Percentiles rank a stretch among this genome's conserved stretches.
phyloP scores from a whole-genome alignment of 2,329 filamentous ascomycete species.

The Bisporella sp. region DNA sequence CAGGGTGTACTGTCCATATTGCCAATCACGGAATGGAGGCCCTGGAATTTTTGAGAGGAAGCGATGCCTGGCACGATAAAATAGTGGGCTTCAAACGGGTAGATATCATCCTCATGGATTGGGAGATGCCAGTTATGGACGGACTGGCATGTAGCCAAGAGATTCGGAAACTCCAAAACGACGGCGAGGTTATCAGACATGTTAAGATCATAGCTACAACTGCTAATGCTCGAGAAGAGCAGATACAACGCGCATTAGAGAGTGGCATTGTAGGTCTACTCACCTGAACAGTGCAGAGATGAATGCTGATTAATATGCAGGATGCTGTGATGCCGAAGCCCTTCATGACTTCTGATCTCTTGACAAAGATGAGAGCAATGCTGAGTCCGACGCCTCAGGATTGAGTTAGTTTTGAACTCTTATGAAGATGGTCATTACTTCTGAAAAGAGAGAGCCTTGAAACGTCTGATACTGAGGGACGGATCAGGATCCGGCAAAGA shows the following conservation, averaged over 20 bases:
- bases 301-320: background rate
- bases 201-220: constrained; percentile 71
- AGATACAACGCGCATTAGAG: constrained; percentile 38
- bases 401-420: background rate
- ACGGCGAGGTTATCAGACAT: constrained; percentile 50
- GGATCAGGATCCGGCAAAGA: no score
- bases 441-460: no score
- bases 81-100: constrained; percentile 34
- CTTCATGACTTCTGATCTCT: background rate
- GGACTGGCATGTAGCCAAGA: constrained; percentile 63
- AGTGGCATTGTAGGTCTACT: background rate
- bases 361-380: background rate
- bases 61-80: background rate
- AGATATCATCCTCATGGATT: constrained; percentile 68
- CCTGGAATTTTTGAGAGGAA: constrained; percentile 30
- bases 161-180: constrained; percentile 59
- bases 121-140: constrained; percentile 80
- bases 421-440: no score
- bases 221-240: constrained; percentile 68
- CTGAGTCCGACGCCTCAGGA: background rate
- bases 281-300: background rate
- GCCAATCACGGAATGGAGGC: constrained; percentile 52
- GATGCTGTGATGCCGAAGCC: background rate
- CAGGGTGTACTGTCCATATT: constrained; percentile 34
- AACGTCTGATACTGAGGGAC: no score